A percentile compares a stretch with the other conserved stretches of the same genome.
Conservation (phyloP, 139 green algal species). For the Closterium sp. region DNA sequence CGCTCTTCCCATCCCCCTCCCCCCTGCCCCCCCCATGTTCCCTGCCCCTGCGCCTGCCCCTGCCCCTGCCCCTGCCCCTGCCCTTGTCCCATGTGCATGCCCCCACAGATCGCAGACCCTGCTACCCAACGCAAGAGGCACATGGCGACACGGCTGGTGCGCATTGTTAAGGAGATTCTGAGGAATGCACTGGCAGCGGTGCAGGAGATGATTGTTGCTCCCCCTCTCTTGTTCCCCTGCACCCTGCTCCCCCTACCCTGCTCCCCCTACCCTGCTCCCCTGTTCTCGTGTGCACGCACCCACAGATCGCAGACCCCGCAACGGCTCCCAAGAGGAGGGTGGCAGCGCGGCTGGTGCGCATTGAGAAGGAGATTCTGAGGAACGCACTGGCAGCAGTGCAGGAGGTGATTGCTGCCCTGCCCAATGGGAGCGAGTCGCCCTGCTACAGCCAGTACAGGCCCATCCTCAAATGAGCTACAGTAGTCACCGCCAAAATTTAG, state of each 20-base stretch:
- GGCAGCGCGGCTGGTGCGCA: constrained; percentile 13
- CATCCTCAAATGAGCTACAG: background rate
- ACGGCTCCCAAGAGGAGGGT: constrained; percentile 12
- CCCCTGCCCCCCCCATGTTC: too few species aligned
- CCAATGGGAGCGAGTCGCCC: background rate
- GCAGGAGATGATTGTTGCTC: background rate
- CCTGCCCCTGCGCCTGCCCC: too few species aligned
- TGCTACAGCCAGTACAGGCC: background rate
- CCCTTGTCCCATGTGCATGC: too few species aligned
- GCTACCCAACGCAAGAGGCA: background rate
- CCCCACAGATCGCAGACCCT: too few species aligned
- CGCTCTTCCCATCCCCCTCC: too few species aligned
- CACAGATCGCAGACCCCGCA: constrained; percentile 9
- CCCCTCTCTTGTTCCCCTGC: background rate
- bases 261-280: too few species aligned
- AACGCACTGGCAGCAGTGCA: background rate
- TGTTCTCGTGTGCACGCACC: too few species aligned
- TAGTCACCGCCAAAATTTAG: too few species aligned
- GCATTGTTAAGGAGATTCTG: too few species aligned
- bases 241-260: too few species aligned
- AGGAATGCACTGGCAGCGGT: background rate
- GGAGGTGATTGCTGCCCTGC: background rate
- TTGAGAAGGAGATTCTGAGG: constrained; percentile 27
- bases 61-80: too few species aligned
- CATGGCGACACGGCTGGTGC: too few species aligned